phyloP scores from a whole-genome alignment of 306 rosid species.

The Citrullus amarus region DNA sequence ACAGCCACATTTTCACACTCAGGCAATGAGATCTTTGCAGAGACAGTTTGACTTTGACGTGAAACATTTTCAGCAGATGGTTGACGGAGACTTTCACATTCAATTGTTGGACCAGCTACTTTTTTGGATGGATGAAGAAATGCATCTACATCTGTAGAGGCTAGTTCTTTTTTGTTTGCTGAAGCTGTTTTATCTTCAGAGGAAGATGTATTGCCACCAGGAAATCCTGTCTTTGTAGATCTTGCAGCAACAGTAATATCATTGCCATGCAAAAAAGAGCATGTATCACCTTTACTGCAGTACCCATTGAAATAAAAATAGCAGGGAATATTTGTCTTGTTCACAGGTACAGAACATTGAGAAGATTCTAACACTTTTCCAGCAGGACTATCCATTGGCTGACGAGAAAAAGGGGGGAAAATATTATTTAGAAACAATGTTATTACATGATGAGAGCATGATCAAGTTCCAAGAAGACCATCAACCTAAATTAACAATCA shows the following conservation, averaged over 20 bases:
- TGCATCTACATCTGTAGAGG: constrained; percentile 15
- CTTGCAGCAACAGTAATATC: constrained; percentile 25
- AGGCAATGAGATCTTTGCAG: constrained; percentile 17
- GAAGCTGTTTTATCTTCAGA: constrained; percentile 28
- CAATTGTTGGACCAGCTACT: constrained; percentile 17
- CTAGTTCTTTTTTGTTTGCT: constrained; percentile 22
- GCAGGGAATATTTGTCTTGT: constrained; percentile 57
- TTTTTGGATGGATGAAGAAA: constrained; percentile 19
- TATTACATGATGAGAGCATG: constrained; percentile 7
- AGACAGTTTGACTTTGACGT: constrained; percentile 19
- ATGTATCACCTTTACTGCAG: constrained; percentile 74
- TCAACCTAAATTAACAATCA: neutral
- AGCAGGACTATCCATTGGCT: constrained; percentile 64
- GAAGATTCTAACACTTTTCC: constrained; percentile 46
- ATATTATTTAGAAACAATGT: constrained; percentile 8
- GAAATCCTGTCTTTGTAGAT: constrained; percentile 29
- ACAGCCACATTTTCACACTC: constrained; percentile 32
- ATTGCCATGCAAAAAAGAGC: constrained; percentile 55
- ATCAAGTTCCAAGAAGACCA: neutral
- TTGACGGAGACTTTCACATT: constrained; percentile 20
- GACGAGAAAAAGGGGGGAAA: constrained; percentile 11
- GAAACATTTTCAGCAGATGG: constrained; percentile 20
- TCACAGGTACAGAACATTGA: constrained; percentile 34
- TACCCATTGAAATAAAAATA: constrained; percentile 60
- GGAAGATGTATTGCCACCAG: constrained; percentile 20